Base-by-base conservation (phyloP, 1,284 basidiomycete genomes). In the Erythrobasidium hasegawianum region DNA sequence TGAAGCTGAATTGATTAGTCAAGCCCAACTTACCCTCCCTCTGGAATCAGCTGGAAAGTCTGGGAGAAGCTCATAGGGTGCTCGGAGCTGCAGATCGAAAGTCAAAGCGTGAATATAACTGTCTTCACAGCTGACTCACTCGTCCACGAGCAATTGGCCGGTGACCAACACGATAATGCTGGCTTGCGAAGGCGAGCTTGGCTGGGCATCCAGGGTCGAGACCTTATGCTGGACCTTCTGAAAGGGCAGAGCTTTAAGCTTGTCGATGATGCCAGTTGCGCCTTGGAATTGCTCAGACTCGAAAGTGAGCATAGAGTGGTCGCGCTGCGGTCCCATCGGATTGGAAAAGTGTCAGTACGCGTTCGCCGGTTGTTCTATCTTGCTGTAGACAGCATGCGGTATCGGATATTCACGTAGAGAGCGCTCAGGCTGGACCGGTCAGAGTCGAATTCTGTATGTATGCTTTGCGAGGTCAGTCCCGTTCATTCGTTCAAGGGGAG, bases 31-130 rank as follows among this genome's bases (percentile, higher is more conserved):
- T 14, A 47, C 27, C 75, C 77, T 16, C 81, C 84, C 22, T 96
- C 91, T 33, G 85, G 87, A 68, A 89, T 83, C 57, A 97, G 85
- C 71, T 94, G 91, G 85, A 97, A 98, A 68, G 87, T 81, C 79
- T 96, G 92, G 71, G 86, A 88, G 82, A 90, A 97, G 74, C 85
- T 86, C 68, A 97, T 80, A n/a, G 89, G 84, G 74, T 90, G 88
- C 64, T 78, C 53, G 38, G 59, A 59, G 26, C 52, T 66, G 58
- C 11, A 10, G 13, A 20, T 67, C 47, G 50, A 69, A 41, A 66
- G 38, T 67, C 22, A 38, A 26, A n/a, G 59, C 54, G 33, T 20
- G 20, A 20, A 18, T 18, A 50, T 24, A 24, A 47, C 1, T 1
- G 22, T 9, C 14, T 45, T n/a, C n/a, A n/a, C 18, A 22, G 52